A percentile compares a stretch with the other conserved stretches of the same genome.
These are phyloP conservation scores for Xylaria sp. DNA, from an alignment of 2,329 filamentous ascomycete species.

Conservation along the genomic window DNA sequence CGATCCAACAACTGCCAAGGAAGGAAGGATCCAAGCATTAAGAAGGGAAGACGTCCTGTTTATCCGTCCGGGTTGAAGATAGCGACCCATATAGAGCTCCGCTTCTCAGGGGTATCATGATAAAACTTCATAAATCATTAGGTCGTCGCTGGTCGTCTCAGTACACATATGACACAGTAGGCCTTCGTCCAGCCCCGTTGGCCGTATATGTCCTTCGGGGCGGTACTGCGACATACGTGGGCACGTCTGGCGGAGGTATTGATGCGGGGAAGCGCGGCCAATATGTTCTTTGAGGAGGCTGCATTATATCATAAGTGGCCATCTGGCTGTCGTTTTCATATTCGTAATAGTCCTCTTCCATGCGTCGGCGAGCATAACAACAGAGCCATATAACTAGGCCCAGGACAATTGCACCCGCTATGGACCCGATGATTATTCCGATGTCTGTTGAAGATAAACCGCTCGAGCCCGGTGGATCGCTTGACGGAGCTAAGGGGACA, in stretches of 20 bases:
- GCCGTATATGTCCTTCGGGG: constrained; percentile 29
- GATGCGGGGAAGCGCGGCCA: constrained; percentile 44
- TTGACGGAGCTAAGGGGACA: constrained; percentile 18
- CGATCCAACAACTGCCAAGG: not conserved
- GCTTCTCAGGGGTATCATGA: not conserved
- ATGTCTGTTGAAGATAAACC: constrained; percentile 38
- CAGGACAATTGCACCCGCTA: constrained; percentile 42
- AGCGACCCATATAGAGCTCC: not conserved
- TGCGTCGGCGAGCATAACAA: constrained; percentile 38
- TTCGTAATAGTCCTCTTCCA: constrained; percentile 27
- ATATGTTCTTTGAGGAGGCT: constrained; percentile 21
- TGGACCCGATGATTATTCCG: constrained; percentile 48
- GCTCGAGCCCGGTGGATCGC: constrained; percentile 35
- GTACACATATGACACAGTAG: constrained; percentile 13
- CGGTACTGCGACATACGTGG: constrained; percentile 36
- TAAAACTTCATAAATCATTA: not conserved
- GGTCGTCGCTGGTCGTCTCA: constrained; percentile 8
- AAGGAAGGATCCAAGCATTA: not conserved
- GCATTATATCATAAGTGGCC: constrained; percentile 2
- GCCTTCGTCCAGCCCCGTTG: constrained; percentile 16
- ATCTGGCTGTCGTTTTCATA: constrained; percentile 14
- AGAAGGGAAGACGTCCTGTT: not conserved
- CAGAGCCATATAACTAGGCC: constrained; percentile 43
- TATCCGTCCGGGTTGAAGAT: not conserved
- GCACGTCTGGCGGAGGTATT: constrained; percentile 43